Evolutionary conservation across 495 filamentous ascomycete genomes (phyloP).

Genomic region (Penicillium argentinense): DNA sequence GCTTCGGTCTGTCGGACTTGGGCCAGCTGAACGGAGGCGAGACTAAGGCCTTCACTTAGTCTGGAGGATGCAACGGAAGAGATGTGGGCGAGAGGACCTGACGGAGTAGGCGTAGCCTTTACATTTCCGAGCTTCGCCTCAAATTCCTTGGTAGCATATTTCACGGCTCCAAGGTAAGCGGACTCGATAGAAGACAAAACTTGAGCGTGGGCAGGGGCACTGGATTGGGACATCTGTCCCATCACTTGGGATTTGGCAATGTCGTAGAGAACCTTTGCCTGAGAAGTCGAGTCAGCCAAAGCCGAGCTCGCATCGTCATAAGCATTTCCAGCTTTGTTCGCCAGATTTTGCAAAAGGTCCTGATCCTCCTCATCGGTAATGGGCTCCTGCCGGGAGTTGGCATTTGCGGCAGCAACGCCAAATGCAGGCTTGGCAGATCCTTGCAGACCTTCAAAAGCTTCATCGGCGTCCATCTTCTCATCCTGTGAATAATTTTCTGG

Average conservation of each 20-base stretch:
- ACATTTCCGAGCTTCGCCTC: slow-evolving; percentile 28
- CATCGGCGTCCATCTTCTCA: slow-evolving; percentile 2
- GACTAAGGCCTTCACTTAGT: slow-evolving; percentile 60
- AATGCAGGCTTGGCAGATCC: slow-evolving; percentile 11
- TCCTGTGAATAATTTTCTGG: slow-evolving; percentile 24
- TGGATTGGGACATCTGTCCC: slow-evolving; percentile 63
- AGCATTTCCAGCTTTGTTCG: slow-evolving; percentile 48
- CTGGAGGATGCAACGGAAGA: slow-evolving; percentile 65
- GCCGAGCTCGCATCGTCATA: slow-evolving; percentile 55
- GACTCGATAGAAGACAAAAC: slow-evolving; percentile 66
- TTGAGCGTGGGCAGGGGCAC: slow-evolving; percentile 59
- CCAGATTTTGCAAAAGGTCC: slow-evolving; percentile 49
- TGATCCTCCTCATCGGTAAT: slow-evolving; percentile 52
- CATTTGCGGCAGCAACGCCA: slow-evolving; percentile 26
- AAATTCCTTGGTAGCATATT: slow-evolving; percentile 58
- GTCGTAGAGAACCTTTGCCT: slow-evolving; percentile 63
- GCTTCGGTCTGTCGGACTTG: slow-evolving; percentile 58
- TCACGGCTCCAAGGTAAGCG: slow-evolving; percentile 65
- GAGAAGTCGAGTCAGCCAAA: slow-evolving; percentile 59
- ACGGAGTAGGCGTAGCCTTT: slow-evolving; percentile 33
- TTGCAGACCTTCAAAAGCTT: slow-evolving; percentile 6
- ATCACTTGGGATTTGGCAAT: slow-evolving; percentile 66
- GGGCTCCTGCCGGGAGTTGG: slow-evolving; percentile 16
- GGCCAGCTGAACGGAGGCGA: slow-evolving; percentile 65
- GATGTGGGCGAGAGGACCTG: slow-evolving; percentile 54